Evolutionary conservation across 2,329 filamentous ascomycete species (phyloP).

Genomic region (Fusarium veterinarium): DNA sequence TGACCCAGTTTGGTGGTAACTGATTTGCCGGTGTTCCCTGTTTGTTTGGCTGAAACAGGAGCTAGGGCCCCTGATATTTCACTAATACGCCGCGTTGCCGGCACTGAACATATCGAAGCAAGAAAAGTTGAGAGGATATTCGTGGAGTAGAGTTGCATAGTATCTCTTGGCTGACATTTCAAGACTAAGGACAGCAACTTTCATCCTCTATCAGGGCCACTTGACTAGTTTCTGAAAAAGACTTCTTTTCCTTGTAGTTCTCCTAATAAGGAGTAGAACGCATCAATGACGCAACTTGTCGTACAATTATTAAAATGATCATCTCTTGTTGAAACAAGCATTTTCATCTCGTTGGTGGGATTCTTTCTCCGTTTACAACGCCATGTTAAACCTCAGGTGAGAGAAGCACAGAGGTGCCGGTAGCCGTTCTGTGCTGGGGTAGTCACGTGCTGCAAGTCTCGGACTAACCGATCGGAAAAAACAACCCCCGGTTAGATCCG

Average conservation of each 20-base stretch:
- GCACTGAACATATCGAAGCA: neutral
- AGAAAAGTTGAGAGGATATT: neutral
- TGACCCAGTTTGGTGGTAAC: slow-evolving; percentile 14
- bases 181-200: neutral
- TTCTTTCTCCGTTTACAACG: slow-evolving; percentile 24
- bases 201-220: neutral
- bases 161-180: neutral
- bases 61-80: slow-evolving; percentile 33
- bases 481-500: slow-evolving; percentile 5
- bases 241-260: neutral
- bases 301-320: slow-evolving; percentile 1
- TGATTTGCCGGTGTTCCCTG: slow-evolving; percentile 17
- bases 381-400: slow-evolving; percentile 15
- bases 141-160: neutral
- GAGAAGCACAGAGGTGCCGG: slow-evolving; percentile 18
- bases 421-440: neutral
- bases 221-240: neutral
- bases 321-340: slow-evolving; percentile 23
- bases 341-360: slow-evolving; percentile 33
- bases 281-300: slow-evolving; percentile 5
- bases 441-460: slow-evolving; percentile 16
- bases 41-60: slow-evolving; percentile 30
- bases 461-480: slow-evolving; percentile 39
- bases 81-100: slow-evolving; percentile 8
- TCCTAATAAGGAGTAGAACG: neutral